phyloP scores from a whole-genome alignment of 768 basidiomycete genomes.

The Coprinopsis marcescibilis region DNA sequence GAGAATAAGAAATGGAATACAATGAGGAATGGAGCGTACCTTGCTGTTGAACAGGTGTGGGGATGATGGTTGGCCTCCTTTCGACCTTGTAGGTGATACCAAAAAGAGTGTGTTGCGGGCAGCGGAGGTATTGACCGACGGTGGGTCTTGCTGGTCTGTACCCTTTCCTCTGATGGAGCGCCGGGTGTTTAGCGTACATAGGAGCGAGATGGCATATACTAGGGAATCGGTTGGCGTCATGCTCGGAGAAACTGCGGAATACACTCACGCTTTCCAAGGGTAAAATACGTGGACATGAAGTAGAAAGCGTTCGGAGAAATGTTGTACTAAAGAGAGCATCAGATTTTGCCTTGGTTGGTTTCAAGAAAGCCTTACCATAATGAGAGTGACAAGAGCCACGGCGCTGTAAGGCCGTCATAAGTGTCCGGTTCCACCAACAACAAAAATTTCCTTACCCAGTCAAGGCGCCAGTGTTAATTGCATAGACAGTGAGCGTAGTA shows the following conservation, averaged over 20 bases:
- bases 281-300: constrained; percentile 54
- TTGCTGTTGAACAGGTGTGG: background rate
- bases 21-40: constrained; percentile 8
- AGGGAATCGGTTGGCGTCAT: background rate
- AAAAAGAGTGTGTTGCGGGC: constrained; percentile 17
- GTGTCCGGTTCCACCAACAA: background rate
- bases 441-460: constrained; percentile 37
- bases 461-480: constrained; percentile 54
- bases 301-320: constrained; percentile 44
- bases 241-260: background rate
- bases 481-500: constrained; percentile 50
- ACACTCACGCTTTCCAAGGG: constrained; percentile 46
- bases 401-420: constrained; percentile 24
- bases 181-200: constrained; percentile 52
- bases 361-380: constrained; percentile 23
- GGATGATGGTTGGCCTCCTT: background rate
- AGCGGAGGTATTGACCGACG: constrained; percentile 15
- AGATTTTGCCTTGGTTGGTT: background rate
- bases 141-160: constrained; percentile 33
- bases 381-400: constrained; percentile 34
- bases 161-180: constrained; percentile 44
- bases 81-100: constrained; percentile 9
- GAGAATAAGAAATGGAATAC: constrained; percentile 1
- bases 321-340: constrained; percentile 39
- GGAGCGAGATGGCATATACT: constrained; percentile 39